Base-by-base conservation (phyloP, 2,329 filamentous ascomycete species). In the Parascedosporium putredinis region DNA sequence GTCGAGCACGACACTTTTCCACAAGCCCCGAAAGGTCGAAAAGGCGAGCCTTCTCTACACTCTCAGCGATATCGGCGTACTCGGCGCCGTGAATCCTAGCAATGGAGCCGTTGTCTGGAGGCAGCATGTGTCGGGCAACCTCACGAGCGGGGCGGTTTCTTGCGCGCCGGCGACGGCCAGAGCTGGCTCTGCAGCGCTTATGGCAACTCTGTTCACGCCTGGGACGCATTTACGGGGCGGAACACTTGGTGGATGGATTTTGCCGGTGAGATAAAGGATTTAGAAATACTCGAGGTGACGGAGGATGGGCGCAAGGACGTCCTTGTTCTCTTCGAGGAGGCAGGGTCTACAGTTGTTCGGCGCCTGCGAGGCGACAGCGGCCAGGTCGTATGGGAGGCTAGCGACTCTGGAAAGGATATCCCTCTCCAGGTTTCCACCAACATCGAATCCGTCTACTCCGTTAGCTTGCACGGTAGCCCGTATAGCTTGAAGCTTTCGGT, bases 31-130 rank as follows among this genome's bases (percentile, higher is more conserved):
- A 60, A 76, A 79, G 54, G 79, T 83, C 57, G 90, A 91, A 54
- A 88, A 87, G 65, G 90, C 90, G 31, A 91, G 87, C 49, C 75
- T 98, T 33, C 76, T 98, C 48, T 98, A 96, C 65, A 94, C 93
- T 0, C 71, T 97, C 42, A 94, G 88, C 55, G 87, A 96, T 51
- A 76, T 89, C 45, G 81, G 83, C 33, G 78, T 96, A 2, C 67
- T 98, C 16, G 93, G 88, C 45, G 91, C 91, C 1, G 76, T 97
- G 44, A 94, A 96, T 59, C 93, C 93, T 2, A 85, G 83, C 62
- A 90, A 84, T 61, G 91, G 93, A 16, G 75, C 79, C 2, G 62
- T 96, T 14, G 78, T 96, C 2, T 98, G 93, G 93, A 79, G 93
- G 50, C 91, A 96, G 60, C 70, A 79, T 49, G 65, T 95, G 43